Evolutionary conservation across 805 yeast genomes (phyloP).

Genomic region (Metschnikowia matae): DNA sequence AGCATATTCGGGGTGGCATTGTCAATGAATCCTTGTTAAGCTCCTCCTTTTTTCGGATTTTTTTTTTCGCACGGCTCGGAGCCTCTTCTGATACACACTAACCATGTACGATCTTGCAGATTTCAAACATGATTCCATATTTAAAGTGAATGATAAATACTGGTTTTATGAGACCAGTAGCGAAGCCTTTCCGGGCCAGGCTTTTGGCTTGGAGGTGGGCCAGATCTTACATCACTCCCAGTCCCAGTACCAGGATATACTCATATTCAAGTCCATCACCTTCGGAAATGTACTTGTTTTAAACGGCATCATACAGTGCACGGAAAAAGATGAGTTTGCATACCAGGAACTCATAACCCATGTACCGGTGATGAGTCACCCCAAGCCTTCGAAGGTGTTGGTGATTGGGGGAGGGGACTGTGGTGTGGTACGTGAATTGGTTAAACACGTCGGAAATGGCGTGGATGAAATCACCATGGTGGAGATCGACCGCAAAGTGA

Average conservation of each 20-base stretch:
- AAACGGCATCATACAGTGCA: constrained; percentile 87
- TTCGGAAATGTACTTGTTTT: constrained; percentile 87
- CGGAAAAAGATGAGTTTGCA: constrained; percentile 90
- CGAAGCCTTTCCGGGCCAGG: constrained; percentile 82
- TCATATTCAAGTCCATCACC: constrained; percentile 68
- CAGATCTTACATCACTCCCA: constrained; percentile 60
- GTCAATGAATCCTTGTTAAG: not conserved
- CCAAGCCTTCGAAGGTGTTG: constrained; percentile 66
- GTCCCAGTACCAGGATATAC: constrained; percentile 76
- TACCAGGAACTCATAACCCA: constrained; percentile 92
- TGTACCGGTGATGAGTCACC: constrained; percentile 74
- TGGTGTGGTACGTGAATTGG: constrained; percentile 84
- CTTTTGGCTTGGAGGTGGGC: constrained; percentile 62
- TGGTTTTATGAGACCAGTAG: constrained; percentile 82
- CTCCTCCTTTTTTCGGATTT: not conserved
- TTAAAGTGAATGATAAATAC: constrained; percentile 23
- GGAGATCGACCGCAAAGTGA: constrained; percentile 87
- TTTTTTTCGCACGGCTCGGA: not conserved
- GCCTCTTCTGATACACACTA: not conserved
- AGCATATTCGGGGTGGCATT: not conserved
- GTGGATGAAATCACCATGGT: constrained; percentile 66
- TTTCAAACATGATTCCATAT: constrained; percentile 27
- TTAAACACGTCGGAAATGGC: constrained; percentile 54
- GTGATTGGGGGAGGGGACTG: constrained; percentile 98
- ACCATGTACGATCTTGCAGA: constrained; percentile 7